These are phyloP conservation scores for Neurospora sp. DNA, from an alignment of 495 filamentous ascomycete genomes.

Conservation along the genomic window DNA sequence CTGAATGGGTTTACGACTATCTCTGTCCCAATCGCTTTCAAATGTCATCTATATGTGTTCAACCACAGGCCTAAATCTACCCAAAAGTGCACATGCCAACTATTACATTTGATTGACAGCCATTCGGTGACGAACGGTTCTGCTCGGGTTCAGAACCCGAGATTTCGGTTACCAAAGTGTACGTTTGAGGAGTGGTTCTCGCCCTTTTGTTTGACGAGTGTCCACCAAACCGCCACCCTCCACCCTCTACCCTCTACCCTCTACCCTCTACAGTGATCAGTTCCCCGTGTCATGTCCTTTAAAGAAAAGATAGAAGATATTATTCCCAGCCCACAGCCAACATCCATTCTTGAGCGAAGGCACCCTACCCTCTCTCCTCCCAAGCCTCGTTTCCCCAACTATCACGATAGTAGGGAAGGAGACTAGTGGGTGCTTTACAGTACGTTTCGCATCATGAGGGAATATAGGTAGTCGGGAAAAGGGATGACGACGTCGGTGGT, in stretches of 20 bases:
- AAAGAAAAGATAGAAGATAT: not conserved
- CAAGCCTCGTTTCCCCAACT: not conserved
- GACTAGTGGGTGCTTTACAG: not conserved
- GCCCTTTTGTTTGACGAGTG: not conserved
- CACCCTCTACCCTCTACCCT: not conserved
- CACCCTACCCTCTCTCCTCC: not conserved
- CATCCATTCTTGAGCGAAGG: not conserved
- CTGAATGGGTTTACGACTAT: not conserved
- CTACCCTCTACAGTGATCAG: not conserved
- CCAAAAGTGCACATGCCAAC: not conserved
- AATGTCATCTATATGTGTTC: not conserved
- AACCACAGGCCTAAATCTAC: not conserved
- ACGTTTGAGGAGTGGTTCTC: not conserved
- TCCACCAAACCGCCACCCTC: not conserved
- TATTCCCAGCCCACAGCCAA: not conserved
- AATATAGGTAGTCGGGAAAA: not conserved
- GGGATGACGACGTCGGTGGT: not conserved
- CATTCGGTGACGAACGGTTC: not conserved
- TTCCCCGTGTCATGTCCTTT: not conserved
- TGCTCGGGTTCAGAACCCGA: not conserved
- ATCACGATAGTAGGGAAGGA: not conserved
- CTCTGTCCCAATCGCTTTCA: not conserved
- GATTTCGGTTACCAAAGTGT: not conserved
- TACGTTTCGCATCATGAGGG: not conserved
- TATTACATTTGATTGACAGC: not conserved